Evolutionary conservation across 352 stramenopile species (phyloP).

Genomic region (Halophytophthora polymorphica): DNA sequence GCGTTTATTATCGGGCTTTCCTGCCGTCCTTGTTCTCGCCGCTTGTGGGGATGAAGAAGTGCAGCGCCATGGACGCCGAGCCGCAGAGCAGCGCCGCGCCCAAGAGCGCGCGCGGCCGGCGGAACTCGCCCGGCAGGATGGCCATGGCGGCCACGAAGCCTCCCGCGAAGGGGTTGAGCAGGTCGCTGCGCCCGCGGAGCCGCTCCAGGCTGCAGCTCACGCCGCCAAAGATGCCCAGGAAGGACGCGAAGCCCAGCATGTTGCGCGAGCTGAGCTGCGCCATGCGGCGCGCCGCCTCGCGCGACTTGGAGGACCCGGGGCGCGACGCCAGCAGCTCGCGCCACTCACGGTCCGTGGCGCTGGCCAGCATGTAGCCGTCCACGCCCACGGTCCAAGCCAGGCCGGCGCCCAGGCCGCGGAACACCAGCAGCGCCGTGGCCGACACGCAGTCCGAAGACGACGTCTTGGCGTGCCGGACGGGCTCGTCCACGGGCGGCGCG

Average conservation of each 20-base stretch:
- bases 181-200: slow-evolving; percentile 47
- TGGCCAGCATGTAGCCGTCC: slow-evolving; percentile 57
- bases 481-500: slow-evolving; percentile 3
- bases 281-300: slow-evolving; percentile 34
- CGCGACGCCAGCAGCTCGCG: slow-evolving; percentile 24
- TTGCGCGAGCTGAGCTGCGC: slow-evolving; percentile 40
- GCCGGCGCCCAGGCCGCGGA: slow-evolving; percentile 57
- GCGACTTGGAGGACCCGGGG: slow-evolving; percentile 17
- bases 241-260: slow-evolving; percentile 64
- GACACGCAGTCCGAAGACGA: slow-evolving; percentile 59
- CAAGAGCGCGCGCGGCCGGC: slow-evolving; percentile 37
- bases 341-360: slow-evolving; percentile 36
- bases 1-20: background rate
- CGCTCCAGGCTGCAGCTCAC: slow-evolving; percentile 71
- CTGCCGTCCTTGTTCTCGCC: slow-evolving; percentile 21
- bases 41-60: slow-evolving; percentile 48
- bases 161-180: slow-evolving; percentile 67
- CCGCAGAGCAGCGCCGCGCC: slow-evolving; percentile 50
- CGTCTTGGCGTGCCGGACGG: slow-evolving; percentile 37
- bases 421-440: slow-evolving; percentile 56
- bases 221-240: slow-evolving; percentile 71
- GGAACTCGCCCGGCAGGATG: slow-evolving; percentile 44
- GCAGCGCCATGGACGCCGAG: slow-evolving; percentile 50
- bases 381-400: slow-evolving; percentile 75
- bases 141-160: slow-evolving; percentile 58